Percentiles rank a stretch among this genome's conserved stretches.
phyloP scores from a whole-genome alignment of 345 rosid genomes.

The Acer negundo region DNA sequence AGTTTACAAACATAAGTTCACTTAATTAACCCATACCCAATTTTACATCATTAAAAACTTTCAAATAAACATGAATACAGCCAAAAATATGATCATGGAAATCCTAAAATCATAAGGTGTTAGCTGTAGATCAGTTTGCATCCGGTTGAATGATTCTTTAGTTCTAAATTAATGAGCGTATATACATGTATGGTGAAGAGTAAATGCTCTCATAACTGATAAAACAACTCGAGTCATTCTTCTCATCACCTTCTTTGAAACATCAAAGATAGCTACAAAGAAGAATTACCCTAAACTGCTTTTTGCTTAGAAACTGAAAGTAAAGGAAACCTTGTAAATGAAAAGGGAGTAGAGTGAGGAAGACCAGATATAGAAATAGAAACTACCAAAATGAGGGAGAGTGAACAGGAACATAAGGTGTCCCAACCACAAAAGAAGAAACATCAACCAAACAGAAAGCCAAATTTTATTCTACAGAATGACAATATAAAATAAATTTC shows the following conservation, averaged over 20 bases:
- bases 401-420: not conserved
- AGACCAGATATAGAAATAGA: not conserved
- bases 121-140: not conserved
- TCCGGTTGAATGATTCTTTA: not conserved
- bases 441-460: not conserved
- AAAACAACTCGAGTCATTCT: not conserved
- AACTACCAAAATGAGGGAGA: not conserved
- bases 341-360: not conserved
- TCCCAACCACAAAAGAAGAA: not conserved
- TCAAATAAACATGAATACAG: not conserved
- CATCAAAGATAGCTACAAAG: not conserved
- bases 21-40: not conserved
- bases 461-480: not conserved
- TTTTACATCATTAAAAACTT: not conserved
- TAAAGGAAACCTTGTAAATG: not conserved
- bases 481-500: not conserved
- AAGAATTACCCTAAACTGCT: not conserved
- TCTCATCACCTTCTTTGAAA: not conserved
- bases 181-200: not conserved
- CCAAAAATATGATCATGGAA: not conserved
- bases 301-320: not conserved
- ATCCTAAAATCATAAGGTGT: not conserved
- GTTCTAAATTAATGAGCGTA: not conserved
- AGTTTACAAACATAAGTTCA: not conserved
- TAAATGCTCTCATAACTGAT: not conserved